Conservation (phyloP, 176 grass and related monocot species). For the Lolium perenne region DNA sequence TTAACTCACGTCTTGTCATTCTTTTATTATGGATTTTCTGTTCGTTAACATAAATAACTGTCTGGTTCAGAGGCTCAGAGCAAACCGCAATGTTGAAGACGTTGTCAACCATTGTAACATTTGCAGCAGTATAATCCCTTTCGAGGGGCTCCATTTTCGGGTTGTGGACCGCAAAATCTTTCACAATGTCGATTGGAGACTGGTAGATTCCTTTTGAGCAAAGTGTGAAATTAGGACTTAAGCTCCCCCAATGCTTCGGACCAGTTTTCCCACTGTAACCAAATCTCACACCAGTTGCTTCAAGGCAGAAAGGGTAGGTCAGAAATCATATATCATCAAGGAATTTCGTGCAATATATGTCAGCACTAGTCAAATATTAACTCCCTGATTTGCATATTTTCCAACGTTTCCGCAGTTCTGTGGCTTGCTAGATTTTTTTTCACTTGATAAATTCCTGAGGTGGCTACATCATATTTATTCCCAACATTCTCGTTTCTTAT, state of each 20-base stretch:
- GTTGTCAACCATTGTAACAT: conserved; percentile 74
- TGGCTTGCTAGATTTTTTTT: not conserved
- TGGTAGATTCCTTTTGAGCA: conserved; percentile 76
- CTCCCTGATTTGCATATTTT: not conserved
- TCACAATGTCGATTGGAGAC: conserved; percentile 79
- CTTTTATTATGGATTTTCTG: not conserved
- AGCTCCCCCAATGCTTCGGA: conserved; percentile 63
- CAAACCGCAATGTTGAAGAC: conserved; percentile 74
- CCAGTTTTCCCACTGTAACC: conserved; percentile 68
- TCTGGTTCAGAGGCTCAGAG: conserved; percentile 35
- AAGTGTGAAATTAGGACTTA: conserved; percentile 63
- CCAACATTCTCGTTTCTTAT: not conserved
- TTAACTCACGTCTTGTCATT: not conserved
- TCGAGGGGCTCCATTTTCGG: conserved; percentile 59
- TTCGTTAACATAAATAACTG: conserved; percentile 1
- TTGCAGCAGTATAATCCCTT: conserved; percentile 62
- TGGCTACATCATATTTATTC: not conserved
- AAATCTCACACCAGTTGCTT: conserved; percentile 54
- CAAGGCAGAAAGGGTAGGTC: not conserved
- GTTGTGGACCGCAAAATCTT: conserved; percentile 35
- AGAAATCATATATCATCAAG: conserved; percentile 7
- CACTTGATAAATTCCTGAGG: not conserved
- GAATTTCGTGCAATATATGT: conserved; percentile 1
- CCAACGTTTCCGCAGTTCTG: not conserved
- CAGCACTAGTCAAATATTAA: not conserved